Evolutionary conservation across 2,329 filamentous ascomycete species (phyloP), one percentile per base, ranked within the genome.

Genomic region (Zarea fungicola): DNA sequence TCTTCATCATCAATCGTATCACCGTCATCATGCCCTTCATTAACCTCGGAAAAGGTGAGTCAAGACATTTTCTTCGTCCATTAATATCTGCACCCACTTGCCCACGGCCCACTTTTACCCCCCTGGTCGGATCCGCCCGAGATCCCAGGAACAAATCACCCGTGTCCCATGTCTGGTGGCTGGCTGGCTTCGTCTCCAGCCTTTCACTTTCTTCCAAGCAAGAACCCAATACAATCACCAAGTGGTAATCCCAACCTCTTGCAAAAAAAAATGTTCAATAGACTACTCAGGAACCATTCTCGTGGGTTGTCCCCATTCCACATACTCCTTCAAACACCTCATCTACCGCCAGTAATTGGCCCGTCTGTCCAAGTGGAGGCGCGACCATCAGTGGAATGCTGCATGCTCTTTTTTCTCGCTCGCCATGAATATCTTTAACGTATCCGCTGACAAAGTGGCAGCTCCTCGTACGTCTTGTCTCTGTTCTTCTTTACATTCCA

Each of bases 401-500:
- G 26, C n/a, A n/a, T n/a, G n/a, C n/a, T n/a, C n/a, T n/a, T n/a
- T n/a, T 29, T 16, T 49, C 40, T 49, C 56, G 29, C 46, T 50
- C 51, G 66, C 53, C 56, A 72, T 72, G 69, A 70, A 65, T 57
- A 63, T 62, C 55, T 65, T 65, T 58, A 63, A 62, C 54, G 51
- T 59, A 58, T 63, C 63, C 54, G 48, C 41, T 50, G 61, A 69
- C 52, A 57, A 63, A 61, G 61, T 65, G 56, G 66, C 69, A 60
- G 60, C 58, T 55, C 55, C 60, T 55, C 62, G 67, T 69, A 68
- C 58, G 65, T 66, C 43, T 49, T 54, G 5, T 16, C 4, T 6
- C 35, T 25, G 21, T 34, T 8, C 16, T 22, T 34, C 28, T 34
- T 11, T 6, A 23, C 7, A 16, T 10, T 34, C 18, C 6, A n/a